These are phyloP conservation scores for Gymnopilus junonius DNA, from an alignment of 768 basidiomycete genomes.

Conservation along the genomic window DNA sequence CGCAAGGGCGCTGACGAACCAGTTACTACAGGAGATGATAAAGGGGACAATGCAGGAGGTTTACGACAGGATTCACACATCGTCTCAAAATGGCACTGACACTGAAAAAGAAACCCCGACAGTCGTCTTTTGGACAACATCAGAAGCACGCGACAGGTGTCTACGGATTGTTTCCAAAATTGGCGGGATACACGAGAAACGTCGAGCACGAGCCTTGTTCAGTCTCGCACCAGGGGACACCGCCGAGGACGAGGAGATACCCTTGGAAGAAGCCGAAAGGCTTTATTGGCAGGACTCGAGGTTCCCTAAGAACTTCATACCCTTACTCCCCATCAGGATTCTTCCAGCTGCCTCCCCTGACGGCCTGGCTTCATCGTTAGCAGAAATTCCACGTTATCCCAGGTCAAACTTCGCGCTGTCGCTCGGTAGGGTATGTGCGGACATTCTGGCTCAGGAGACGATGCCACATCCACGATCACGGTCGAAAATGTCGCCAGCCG, in stretches of 20 bases:
- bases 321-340: conserved; percentile 61
- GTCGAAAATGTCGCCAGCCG: background rate
- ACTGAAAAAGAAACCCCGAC: conserved; percentile 7
- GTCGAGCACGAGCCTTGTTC: conserved; percentile 68
- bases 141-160: conserved; percentile 74
- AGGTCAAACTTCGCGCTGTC: conserved; percentile 44
- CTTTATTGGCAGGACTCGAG: conserved; percentile 70
- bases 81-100: background rate
- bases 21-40: conserved; percentile 77
- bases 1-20: conserved; percentile 70
- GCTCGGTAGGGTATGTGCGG: conserved; percentile 55
- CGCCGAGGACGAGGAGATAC: conserved; percentile 2
- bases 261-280: conserved; percentile 37
- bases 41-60: conserved; percentile 67
- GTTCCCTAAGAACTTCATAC: conserved; percentile 54
- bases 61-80: conserved; percentile 42
- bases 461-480: conserved; percentile 37
- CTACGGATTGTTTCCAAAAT: conserved; percentile 81
- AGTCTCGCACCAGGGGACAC: conserved; percentile 10
- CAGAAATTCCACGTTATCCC: background rate
- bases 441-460: conserved; percentile 55
- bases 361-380: background rate
- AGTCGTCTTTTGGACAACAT: conserved; percentile 81
- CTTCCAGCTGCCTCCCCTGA: conserved; percentile 36
- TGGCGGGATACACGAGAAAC: conserved; percentile 70